phyloP scores from a whole-genome alignment of 202 grass and related monocot species.

The Musa balbisiana region DNA sequence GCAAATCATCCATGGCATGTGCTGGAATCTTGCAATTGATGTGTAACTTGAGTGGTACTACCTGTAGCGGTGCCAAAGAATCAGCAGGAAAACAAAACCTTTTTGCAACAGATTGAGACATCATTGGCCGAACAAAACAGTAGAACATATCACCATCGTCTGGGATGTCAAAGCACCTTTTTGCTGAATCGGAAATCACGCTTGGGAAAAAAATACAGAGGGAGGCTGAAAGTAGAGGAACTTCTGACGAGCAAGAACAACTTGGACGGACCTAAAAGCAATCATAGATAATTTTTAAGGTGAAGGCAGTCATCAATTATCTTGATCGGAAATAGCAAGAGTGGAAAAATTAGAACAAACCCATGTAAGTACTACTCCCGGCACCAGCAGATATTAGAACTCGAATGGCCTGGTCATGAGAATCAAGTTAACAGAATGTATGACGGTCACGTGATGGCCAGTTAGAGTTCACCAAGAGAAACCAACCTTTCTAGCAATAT shows the following conservation, averaged over 20 bases:
- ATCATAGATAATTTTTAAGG: slow-evolving; percentile 17
- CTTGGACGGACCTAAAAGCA: slow-evolving; percentile 60
- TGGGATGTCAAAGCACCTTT: slow-evolving; percentile 41
- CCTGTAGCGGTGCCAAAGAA: slow-evolving; percentile 25
- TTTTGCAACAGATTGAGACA: not conserved
- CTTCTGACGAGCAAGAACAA: slow-evolving; percentile 77
- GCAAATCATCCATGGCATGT: slow-evolving; percentile 24
- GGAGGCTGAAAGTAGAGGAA: slow-evolving; percentile 58
- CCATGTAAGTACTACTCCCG: slow-evolving; percentile 65
- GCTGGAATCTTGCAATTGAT: slow-evolving; percentile 60
- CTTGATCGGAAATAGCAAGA: not conserved
- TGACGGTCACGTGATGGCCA: slow-evolving; percentile 11
- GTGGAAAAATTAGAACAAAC: slow-evolving; percentile 27
- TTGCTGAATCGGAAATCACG: slow-evolving; percentile 84
- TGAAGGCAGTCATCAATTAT: slow-evolving; percentile 2
- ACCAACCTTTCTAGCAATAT: slow-evolving; percentile 76
- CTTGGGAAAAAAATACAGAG: slow-evolving; percentile 74
- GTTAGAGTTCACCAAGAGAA: not conserved
- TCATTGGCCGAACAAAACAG: slow-evolving; percentile 3
- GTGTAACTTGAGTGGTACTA: slow-evolving; percentile 48
- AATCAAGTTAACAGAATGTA: slow-evolving; percentile 11
- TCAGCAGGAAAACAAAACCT: not conserved
- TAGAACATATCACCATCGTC: not conserved
- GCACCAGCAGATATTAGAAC: slow-evolving; percentile 72
- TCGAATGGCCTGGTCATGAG: slow-evolving; percentile 66